Base-by-base conservation (phyloP, 2,329 filamentous ascomycete genomes). In the Trichophyton equinum region DNA sequence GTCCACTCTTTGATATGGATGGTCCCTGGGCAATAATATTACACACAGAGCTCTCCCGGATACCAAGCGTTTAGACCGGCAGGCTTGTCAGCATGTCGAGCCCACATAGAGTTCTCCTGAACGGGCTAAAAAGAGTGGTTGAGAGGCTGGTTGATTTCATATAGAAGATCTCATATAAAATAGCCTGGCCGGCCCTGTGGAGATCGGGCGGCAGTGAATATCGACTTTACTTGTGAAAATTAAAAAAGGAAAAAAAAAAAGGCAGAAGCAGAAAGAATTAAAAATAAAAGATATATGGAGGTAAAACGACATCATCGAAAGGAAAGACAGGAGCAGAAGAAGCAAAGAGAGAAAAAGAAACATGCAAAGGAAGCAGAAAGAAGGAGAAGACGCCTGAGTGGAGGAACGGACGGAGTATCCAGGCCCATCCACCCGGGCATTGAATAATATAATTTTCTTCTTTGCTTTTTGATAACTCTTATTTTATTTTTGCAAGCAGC, bases 111-210 rank as follows among this genome's bases (percentile, higher is more conserved):
- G 49, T 30, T 27, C 27, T 33, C 22, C 27, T 33, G 49, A 53
- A 53, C 25, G 49, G 49, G 27, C 27, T 30, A 25, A 33, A 25
- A 33, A 53, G 49, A 30, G 33, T 13, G 49, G 30, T 22, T 22
- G 49, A 30, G 49, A 53, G 49, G 49, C 30, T 53, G 49, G 49
- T 33, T 33, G 49, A 53, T 53, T 53, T 53, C 49, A 53, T 30
- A 30, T 27, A 53, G 49, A 53, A 53, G 49, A 53, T 53, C 49
- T 22, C 49, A 53, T 33, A 53, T 53, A 53, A 33, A 53, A 30
- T 53, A 53, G 49, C 49, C 49, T 30, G 46, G 22, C 46, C 38
- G 18, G 33, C 55, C 55, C 20, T 57, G 55, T 57, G 55, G 55
- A 57, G 55, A 57, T 57, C 55, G 20, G 55, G 33, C 30, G 55